Evolutionary conservation across 2,329 filamentous ascomycete genomes (phyloP).

Genomic region (Neofusicoccum cordaticola): DNA sequence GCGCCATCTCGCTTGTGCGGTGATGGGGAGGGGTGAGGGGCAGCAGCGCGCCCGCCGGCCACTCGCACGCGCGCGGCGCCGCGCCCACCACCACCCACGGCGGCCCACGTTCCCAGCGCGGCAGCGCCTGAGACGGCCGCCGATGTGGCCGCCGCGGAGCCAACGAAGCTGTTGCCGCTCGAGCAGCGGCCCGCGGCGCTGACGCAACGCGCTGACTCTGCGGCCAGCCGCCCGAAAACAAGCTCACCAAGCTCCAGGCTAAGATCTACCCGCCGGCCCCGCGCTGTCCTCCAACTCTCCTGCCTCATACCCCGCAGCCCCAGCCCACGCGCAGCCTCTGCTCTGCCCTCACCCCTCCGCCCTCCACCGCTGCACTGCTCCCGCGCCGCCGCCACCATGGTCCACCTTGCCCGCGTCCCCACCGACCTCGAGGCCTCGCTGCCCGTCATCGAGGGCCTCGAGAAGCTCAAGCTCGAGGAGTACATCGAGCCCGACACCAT

Average conservation of each 20-base stretch:
- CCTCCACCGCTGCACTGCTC: neutral
- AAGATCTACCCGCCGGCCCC: conserved; percentile 11
- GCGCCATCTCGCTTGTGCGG: neutral
- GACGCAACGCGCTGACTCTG: neutral
- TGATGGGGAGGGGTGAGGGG: neutral
- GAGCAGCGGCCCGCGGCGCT: neutral
- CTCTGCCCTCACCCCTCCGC: neutral
- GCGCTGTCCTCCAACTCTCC: neutral
- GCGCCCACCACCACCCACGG: neutral
- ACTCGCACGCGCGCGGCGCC: conserved; percentile 1
- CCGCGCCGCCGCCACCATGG: conserved; percentile 38
- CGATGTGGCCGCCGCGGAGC: neutral
- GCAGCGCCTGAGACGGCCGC: no score
- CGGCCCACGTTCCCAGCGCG: neutral
- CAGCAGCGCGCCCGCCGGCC: neutral
- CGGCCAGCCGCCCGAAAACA: neutral
- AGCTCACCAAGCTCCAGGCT: conserved; percentile 17
- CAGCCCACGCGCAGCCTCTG: neutral
- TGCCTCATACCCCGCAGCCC: conserved; percentile 1
- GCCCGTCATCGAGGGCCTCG: conserved; percentile 41
- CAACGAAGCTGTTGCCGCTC: neutral
- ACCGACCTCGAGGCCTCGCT: conserved; percentile 40
- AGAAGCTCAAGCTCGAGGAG: conserved; percentile 47
- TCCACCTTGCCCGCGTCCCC: conserved; percentile 48
- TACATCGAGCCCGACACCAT: conserved; percentile 52